These are phyloP conservation scores for Trichosporon inkin DNA, from an alignment of 1,284 basidiomycete genomes.

Conservation along the genomic window DNA sequence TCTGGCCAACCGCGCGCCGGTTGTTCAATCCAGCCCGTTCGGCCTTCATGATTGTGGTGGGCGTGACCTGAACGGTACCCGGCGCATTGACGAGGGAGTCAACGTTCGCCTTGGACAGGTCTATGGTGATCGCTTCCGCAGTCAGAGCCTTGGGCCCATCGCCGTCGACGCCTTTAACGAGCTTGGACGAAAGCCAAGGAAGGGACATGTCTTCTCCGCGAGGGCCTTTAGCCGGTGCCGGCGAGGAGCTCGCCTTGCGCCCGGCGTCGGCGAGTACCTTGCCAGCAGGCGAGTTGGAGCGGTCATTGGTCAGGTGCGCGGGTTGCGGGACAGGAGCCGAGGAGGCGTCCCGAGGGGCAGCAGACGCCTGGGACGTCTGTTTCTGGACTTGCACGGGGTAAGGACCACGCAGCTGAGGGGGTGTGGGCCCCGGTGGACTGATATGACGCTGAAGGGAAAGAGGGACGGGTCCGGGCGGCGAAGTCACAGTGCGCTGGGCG, in stretches of 20 bases:
- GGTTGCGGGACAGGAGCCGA: constrained; percentile 8
- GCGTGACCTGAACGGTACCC: constrained; percentile 27
- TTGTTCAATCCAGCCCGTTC: constrained; percentile 24
- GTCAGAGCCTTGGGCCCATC: constrained; percentile 22
- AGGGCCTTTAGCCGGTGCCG: not conserved
- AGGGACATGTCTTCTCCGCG: constrained; percentile 6
- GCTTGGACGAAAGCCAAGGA: constrained; percentile 23
- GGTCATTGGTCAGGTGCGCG: constrained; percentile 2
- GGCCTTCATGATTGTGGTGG: constrained; percentile 34
- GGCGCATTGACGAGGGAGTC: constrained; percentile 28
- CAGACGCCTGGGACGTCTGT: not conserved
- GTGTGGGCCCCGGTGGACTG: not conserved
- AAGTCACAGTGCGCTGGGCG: not conserved
- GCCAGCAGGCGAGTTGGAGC: not conserved
- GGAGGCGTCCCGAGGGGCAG: not conserved
- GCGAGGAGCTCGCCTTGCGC: constrained; percentile 3
- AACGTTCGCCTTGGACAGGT: constrained; percentile 34
- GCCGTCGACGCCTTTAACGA: constrained; percentile 19
- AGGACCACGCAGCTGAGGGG: constrained; percentile 5
- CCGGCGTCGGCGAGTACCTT: not conserved
- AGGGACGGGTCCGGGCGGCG: constrained; percentile 1
- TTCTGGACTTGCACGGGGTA: not conserved
- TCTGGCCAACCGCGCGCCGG: constrained; percentile 36
- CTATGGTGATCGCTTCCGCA: constrained; percentile 27
- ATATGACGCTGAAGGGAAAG: constrained; percentile 1